Evolutionary conservation across 2,329 filamentous ascomycete genomes (phyloP), one percentile per base, ranked within the genome.

Genomic region (Mycosphaerella arachidis): DNA sequence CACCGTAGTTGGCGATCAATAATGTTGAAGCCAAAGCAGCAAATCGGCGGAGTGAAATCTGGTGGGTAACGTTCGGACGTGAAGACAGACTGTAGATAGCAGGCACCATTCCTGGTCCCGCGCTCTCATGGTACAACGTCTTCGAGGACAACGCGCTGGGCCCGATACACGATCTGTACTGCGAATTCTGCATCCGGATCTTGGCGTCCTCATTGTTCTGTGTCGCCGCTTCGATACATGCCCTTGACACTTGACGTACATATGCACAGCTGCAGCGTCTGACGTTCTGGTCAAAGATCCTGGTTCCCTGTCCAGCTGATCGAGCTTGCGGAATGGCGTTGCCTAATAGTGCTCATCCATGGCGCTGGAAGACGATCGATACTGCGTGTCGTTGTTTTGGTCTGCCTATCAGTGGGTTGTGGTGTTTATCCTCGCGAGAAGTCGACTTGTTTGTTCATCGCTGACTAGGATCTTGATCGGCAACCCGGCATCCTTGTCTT

Each of bases 211-310:
- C 40, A n/a, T 43, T 43, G 40, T 43, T 16, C 40, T 13, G 12
- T 16, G n/a, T n/a, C 18, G 40, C 40, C 40, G n/a, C 40, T 43
- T n/a, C 40, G 4, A 4, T 8, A n/a, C 13, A 43, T 2, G 40
- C 40, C 37, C 37, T 13, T 40, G 37, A 40, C 40, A 24, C 12
- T 33, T 50, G 54, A 56, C 40, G 54, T 35, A 56, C 40, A 43
- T 35, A 37, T 56, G 40, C 27, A 56, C 40, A 24, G 20, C n/a
- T 56, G 54, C 54, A 56, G 13, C 9, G 29, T 33, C 54, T 46
- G 10, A n/a, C 18, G 43, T 46, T 27, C 24, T 29, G 3, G 50
- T 9, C 30, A 8, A 24, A 29, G 24, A 31, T 20, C 53, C 53
- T 45, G 53, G 37, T 16, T 35, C n/a, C 27, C 10, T 30, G 6